Conservation (phyloP, 2,329 filamentous ascomycete species). For the Dendrostoma leiphaemia region DNA sequence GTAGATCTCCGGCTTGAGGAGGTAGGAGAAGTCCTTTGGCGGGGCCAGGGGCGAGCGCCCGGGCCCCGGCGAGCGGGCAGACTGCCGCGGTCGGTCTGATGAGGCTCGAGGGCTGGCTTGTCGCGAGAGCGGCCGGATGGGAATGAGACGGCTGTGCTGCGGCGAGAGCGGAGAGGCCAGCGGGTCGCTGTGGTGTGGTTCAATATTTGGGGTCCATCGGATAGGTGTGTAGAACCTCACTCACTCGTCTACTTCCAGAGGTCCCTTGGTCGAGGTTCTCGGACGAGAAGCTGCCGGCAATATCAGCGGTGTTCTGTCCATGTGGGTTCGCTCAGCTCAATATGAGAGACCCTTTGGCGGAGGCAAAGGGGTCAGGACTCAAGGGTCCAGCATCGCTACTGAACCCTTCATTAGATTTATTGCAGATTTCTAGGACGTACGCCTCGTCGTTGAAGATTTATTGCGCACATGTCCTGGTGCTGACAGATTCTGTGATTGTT, state of each 20-base stretch:
- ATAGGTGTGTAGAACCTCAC: too few relatives aligned
- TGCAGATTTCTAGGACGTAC: slow-evolving; percentile 24
- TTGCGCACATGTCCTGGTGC: slow-evolving; percentile 33
- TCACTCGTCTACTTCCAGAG: slow-evolving; percentile 75
- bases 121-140: slow-evolving; percentile 20
- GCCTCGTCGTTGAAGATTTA: slow-evolving; percentile 35
- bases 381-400: too few relatives aligned
- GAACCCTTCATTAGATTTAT: too few relatives aligned
- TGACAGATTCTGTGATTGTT: slow-evolving; percentile 15
- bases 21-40: slow-evolving; percentile 75
- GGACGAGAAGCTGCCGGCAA: slow-evolving; percentile 50
- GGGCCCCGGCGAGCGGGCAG: slow-evolving; percentile 30
- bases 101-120: slow-evolving; percentile 23
- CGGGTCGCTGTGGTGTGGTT: slow-evolving; percentile 24
- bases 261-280: slow-evolving; percentile 72
- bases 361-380: too few relatives aligned
- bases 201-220: slow-evolving; percentile 15
- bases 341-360: neutral
- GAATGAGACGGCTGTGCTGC: slow-evolving; percentile 23
- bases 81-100: slow-evolving; percentile 24
- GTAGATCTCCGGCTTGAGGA: slow-evolving; percentile 78
- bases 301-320: too few relatives aligned
- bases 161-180: slow-evolving; percentile 22
- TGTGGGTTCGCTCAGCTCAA: slow-evolving; percentile 15
- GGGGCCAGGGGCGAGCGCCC: slow-evolving; percentile 33